Evolutionary conservation across 2,329 filamentous ascomycete genomes (phyloP).

Genomic region (Penicillium sp.): DNA sequence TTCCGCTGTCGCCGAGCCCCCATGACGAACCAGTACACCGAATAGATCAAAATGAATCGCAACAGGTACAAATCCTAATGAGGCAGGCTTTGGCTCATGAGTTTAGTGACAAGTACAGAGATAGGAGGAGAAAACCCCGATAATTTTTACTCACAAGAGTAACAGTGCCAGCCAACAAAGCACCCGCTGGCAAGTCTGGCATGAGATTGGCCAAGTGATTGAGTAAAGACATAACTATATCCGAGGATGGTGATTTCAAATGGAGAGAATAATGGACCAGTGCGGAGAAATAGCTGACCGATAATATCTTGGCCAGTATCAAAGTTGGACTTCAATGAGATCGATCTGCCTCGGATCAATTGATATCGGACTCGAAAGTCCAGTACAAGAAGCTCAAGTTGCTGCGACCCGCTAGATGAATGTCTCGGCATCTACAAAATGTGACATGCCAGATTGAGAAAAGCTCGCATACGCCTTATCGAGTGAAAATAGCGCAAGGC

Average conservation of each 20-base stretch:
- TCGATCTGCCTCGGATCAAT: no score
- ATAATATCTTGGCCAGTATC: no score
- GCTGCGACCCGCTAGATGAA: no score
- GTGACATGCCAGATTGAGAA: no score
- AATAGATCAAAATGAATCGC: slow-evolving; percentile 34
- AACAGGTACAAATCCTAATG: slow-evolving; percentile 35
- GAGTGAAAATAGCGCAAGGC: no score
- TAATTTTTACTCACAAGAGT: slow-evolving; percentile 18
- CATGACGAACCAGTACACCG: slow-evolving; percentile 20
- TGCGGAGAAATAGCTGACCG: no score
- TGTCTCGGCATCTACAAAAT: no score
- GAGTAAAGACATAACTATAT: slow-evolving; percentile 14
- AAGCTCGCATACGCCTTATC: no score
- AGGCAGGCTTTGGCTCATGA: slow-evolving; percentile 22
- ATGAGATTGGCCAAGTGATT: slow-evolving; percentile 11
- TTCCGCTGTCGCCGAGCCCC: slow-evolving; percentile 21
- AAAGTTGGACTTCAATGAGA: no score
- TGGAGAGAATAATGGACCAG: neutral
- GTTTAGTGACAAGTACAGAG: neutral
- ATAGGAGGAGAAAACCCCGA: neutral
- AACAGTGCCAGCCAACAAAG: slow-evolving; percentile 23
- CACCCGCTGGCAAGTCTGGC: slow-evolving; percentile 17
- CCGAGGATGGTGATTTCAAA: neutral
- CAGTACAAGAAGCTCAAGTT: no score
- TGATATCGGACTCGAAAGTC: no score